A percentile compares a stretch with the other conserved stretches of the same genome.
phyloP scores from a whole-genome alignment of 1,284 basidiomycete species.

The Violaceomyces palustris region DNA sequence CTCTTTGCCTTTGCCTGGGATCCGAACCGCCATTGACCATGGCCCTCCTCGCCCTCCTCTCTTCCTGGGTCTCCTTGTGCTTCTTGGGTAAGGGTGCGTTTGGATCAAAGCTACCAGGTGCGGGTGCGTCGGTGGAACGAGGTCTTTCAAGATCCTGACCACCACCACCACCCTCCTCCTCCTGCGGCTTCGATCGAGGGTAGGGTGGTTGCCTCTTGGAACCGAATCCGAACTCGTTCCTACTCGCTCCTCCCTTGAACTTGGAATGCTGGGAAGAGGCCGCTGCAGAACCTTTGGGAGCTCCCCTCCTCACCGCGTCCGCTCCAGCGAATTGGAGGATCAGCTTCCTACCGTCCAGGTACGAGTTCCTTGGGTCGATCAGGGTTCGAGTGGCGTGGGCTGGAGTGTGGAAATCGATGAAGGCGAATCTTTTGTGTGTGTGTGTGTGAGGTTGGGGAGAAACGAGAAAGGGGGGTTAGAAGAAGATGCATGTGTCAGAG shows the following conservation, averaged over 20 bases:
- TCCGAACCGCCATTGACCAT: slow-evolving; percentile 1
- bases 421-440: slow-evolving; percentile 70
- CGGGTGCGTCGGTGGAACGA: slow-evolving; percentile 29
- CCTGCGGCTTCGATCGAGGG: too few species aligned
- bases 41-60: slow-evolving; percentile 5
- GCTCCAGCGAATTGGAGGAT: slow-evolving; percentile 81
- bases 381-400: slow-evolving; percentile 77
- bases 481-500: slow-evolving; percentile 2
- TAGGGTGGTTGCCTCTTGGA: too few species aligned
- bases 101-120: slow-evolving; percentile 41
- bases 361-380: slow-evolving; percentile 76
- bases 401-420: slow-evolving; percentile 79
- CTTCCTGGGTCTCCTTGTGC: slow-evolving; percentile 38
- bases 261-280: too few species aligned
- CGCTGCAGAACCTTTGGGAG: too few species aligned
- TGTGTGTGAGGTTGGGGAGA: background rate
- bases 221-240: too few species aligned
- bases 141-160: too few species aligned
- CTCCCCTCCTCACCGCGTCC: slow-evolving; percentile 64
- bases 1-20: slow-evolving; percentile 43
- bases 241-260: too few species aligned
- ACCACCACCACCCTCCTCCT: slow-evolving; percentile 7
- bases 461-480: background rate
- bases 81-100: slow-evolving; percentile 22
- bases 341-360: slow-evolving; percentile 74